phyloP scores from a whole-genome alignment of 2,329 filamentous ascomycete genomes.

The Aspergillus aculeatus region DNA sequence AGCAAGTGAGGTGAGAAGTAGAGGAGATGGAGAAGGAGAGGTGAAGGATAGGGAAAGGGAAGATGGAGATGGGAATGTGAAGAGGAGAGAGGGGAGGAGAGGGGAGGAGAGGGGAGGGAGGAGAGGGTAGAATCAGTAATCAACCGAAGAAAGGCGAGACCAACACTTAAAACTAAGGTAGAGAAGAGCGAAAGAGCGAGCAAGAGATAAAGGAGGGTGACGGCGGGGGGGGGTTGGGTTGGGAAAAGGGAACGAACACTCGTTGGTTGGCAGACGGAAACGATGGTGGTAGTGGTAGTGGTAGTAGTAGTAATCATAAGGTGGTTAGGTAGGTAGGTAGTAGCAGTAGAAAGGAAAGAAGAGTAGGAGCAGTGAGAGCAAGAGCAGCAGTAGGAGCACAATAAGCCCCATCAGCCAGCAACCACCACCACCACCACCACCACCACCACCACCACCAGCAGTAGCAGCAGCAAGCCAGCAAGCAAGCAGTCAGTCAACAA shows the following conservation, averaged over 20 bases:
- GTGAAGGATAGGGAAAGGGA: conserved; percentile 6
- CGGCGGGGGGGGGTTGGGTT: neutral
- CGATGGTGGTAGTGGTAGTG: neutral
- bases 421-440: neutral
- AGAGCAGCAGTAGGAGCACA: neutral
- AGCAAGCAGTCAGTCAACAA: neutral
- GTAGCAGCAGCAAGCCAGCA: neutral
- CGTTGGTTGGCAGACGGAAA: conserved; percentile 1
- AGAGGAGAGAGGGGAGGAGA: conserved; percentile 4
- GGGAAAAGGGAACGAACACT: neutral
- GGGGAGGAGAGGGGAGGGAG: conserved; percentile 9
- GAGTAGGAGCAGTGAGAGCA: conserved; percentile 2
- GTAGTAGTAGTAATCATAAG: neutral
- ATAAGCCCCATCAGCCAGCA: neutral
- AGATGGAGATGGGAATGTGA: conserved; percentile 10
- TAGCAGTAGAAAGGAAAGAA: neutral
- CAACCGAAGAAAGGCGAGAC: neutral
- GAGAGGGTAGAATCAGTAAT: neutral
- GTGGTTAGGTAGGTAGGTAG: conserved; percentile 6
- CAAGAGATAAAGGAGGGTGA: conserved; percentile 7
- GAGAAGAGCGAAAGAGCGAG: neutral
- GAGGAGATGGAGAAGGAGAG: conserved; percentile 5
- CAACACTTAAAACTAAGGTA: conserved; percentile 2
- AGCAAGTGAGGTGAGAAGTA: neutral
- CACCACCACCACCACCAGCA: neutral